phyloP scores from a whole-genome alignment of 108 stramenopile genomes.

The Cyclotella cryptica region DNA sequence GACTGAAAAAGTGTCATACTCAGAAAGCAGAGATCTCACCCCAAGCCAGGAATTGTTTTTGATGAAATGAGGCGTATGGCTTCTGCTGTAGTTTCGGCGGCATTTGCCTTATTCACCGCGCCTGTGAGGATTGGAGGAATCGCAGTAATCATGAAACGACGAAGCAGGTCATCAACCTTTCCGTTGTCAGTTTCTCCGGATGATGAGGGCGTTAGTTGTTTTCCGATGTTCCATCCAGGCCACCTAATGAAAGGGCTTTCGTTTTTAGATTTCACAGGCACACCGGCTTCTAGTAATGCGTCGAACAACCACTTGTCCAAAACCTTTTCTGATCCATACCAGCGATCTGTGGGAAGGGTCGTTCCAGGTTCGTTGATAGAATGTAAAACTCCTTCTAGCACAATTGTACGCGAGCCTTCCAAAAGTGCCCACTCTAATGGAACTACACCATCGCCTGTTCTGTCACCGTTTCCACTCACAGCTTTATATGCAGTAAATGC shows the following conservation, averaged over 20 bases:
- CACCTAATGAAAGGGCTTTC: background rate
- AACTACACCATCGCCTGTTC: constrained; percentile 87
- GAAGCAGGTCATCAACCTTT: background rate
- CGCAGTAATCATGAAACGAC: constrained; percentile 21
- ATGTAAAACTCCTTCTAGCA: constrained; percentile 83
- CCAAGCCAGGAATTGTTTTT: constrained; percentile 75
- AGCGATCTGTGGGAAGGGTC: constrained; percentile 71
- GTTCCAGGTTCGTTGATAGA: constrained; percentile 88
- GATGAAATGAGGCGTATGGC: constrained; percentile 68
- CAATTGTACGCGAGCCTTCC: constrained; percentile 74
- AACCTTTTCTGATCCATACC: constrained; percentile 87
- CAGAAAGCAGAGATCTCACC: too few species aligned
- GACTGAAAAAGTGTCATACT: too few species aligned
- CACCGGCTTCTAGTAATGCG: constrained; percentile 44
- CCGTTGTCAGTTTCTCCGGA: background rate
- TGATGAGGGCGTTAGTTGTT: background rate
- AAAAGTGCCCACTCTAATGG: constrained; percentile 78
- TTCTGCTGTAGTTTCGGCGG: constrained; percentile 63
- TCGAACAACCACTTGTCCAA: constrained; percentile 79
- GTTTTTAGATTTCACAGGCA: constrained; percentile 21
- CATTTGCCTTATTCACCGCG: constrained; percentile 13
- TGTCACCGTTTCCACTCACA: constrained; percentile 81
- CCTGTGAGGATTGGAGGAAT: constrained; percentile 8
- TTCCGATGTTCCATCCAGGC: constrained; percentile 1
- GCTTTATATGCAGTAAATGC: constrained; percentile 83